Base-by-base conservation (phyloP, 345 rosid species). In the Rubroshorea leprosula region DNA sequence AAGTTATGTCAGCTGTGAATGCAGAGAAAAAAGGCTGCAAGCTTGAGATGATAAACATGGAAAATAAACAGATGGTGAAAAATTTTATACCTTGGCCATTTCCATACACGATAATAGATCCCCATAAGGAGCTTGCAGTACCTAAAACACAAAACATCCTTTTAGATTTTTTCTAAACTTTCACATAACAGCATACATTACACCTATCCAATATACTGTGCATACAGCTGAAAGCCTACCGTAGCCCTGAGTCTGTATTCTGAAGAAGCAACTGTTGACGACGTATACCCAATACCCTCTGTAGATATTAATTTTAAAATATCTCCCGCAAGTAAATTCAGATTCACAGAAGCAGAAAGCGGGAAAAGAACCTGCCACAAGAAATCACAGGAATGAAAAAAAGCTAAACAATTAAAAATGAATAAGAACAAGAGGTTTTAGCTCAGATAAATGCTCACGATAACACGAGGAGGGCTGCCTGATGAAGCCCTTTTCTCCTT, bases 81-180 rank as follows among this genome's bases (percentile, higher is more conserved):
- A 57, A 49, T 44, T 23, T 13, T 61, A 49, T 78, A 74, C 99
- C 96, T 89, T 93, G 10, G 96, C 94, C 91, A 93, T 80, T 79
- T 93, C 97, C 87, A 89, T 82, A 64, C 96, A 86, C 8, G 97
- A 67, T 23, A 64, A 21, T 52, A 93, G 68, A 80, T 89, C 88
- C 22, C 97, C 97, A 63, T 87, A 88, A 41, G 96, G 90, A 23
- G 90, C 97, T 74, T 80, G 83, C 63, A 89, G 62, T 54, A 85
- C 82, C 99, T 89, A 54, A 38, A 49, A 53, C 20, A 23, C 14
- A 63, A 1, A 39, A 51, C 39, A 22, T 26, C 44, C 50, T 65
- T 24, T 23, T 18, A 74, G 60, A 57, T 29, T 7, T 44, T 58
- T 17, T 31, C 26, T 16, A 27, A 20, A 26, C 18, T 43, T 48